phyloP scores from a whole-genome alignment of 2,329 filamentous ascomycete genomes.

The Phialophora tarda region DNA sequence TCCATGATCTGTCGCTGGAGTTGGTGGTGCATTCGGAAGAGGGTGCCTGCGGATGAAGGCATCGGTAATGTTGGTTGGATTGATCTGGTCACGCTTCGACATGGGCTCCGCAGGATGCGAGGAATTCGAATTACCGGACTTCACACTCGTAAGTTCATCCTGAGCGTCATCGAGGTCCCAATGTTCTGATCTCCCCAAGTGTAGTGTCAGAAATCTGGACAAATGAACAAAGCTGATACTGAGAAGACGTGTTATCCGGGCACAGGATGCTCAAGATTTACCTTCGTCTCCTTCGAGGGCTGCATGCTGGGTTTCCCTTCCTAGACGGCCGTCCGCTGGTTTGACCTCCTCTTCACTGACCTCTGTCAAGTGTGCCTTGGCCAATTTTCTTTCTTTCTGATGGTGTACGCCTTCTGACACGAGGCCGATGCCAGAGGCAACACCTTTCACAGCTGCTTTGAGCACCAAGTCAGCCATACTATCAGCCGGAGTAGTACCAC shows the following conservation, averaged over 20 bases:
- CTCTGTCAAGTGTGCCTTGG: not conserved
- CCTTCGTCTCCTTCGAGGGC: not conserved
- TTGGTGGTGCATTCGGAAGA: not conserved
- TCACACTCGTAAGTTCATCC: conserved; percentile 13
- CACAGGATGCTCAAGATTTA: too few species aligned
- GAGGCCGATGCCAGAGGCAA: conserved; percentile 20
- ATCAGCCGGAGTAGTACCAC: too few species aligned
- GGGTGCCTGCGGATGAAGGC: conserved; percentile 16
- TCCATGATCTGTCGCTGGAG: not conserved
- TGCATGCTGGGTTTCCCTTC: not conserved
- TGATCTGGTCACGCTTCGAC: conserved; percentile 18
- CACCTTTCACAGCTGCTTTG: conserved; percentile 13
- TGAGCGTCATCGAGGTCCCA: conserved; percentile 26
- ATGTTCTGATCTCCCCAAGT: conserved; percentile 17
- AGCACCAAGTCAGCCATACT: conserved; percentile 13
- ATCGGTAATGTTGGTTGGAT: conserved; percentile 13
- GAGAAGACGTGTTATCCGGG: too few species aligned
- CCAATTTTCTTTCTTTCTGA: conserved; percentile 21
- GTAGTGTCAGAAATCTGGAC: not conserved
- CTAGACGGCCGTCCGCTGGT: not conserved
- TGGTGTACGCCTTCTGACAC: conserved; percentile 20
- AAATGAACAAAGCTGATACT: too few species aligned
- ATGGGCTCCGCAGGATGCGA: conserved; percentile 1
- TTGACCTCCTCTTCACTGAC: not conserved
- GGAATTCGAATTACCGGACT: not conserved